Evolutionary conservation across 2,329 filamentous ascomycete species (phyloP), one percentile per base, ranked within the genome.

Genomic region (Aspergillus sp.): DNA sequence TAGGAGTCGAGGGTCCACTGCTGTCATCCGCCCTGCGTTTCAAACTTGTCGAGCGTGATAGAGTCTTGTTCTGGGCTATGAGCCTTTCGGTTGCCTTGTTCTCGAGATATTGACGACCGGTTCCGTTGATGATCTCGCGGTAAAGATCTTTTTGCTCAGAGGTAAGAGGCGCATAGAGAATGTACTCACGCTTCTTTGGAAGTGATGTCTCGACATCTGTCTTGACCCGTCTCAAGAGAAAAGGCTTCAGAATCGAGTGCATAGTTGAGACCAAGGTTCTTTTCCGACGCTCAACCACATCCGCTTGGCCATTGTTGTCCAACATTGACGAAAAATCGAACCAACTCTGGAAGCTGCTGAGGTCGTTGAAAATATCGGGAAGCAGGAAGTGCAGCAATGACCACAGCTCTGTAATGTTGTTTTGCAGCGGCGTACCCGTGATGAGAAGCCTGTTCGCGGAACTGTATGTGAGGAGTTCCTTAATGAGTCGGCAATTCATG

Each of bases 171-270:
- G 93, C 93, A 58, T 93, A 97, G 0, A 98, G 72, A 3, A 98
- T 86, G 55, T 98, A 98, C 65, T 98, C 93, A 29, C 93, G 81
- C 72, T 98, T 98, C 68, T 91, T 94, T 0, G 93, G 93, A n/a
- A 98, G 75, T 42, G 88, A 80, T 2, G 83, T 83, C 46, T 94
- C 91, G 0, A 98, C 93, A 59, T 98, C 93, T 0, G 88, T 85
- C 68, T 98, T 98, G 52, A 98, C 79, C 12, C 93, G 79, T 1
- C 93, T 81, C 1, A 98, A 74, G 1, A 98, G 73, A 56, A 98
- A 84, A 0, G 93, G 93, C 57, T 97, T 95, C 0, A 98, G 69
- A 27, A 98, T 90, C 0, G 91, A 81, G 60, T 98, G 93, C 48
- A 98, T 86, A 52, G 91, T 95, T 44, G 89, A 82, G 1, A 94